Percentiles rank a stretch among this genome's conserved stretches.
phyloP scores from a whole-genome alignment of 2,329 filamentous ascomycete genomes.

The Ascocoryne sarcoides region DNA sequence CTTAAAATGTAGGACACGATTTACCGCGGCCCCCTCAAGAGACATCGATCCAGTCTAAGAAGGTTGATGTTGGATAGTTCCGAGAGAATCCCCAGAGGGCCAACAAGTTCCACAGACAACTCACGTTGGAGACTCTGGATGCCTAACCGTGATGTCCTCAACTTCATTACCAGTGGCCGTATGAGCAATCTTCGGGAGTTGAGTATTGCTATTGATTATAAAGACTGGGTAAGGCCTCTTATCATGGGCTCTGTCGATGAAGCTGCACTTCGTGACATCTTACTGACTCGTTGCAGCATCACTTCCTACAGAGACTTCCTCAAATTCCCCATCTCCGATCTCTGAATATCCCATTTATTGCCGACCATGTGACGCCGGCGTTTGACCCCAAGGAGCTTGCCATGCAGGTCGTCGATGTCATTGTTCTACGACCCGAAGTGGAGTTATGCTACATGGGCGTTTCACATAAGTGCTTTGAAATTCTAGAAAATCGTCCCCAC shows the following conservation, averaged over 20 bases:
- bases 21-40: slow-evolving; percentile 58
- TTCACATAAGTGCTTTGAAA: slow-evolving; percentile 71
- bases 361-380: slow-evolving; percentile 47
- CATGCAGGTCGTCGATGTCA: slow-evolving; percentile 68
- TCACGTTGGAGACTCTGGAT: slow-evolving; percentile 61
- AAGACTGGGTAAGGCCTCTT: slow-evolving; percentile 69
- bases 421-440: slow-evolving; percentile 66
- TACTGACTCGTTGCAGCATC: slow-evolving; percentile 46
- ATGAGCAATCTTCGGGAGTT: slow-evolving; percentile 66
- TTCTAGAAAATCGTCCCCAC: slow-evolving; percentile 53
- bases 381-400: slow-evolving; percentile 62
- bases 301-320: slow-evolving; percentile 67
- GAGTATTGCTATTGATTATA: slow-evolving; percentile 63
- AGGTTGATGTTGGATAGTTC: slow-evolving; percentile 69
- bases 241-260: neutral
- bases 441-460: slow-evolving; percentile 72
- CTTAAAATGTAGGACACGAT: slow-evolving; percentile 45
- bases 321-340: slow-evolving; percentile 61
- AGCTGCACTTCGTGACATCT: slow-evolving; percentile 7
- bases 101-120: slow-evolving; percentile 29
- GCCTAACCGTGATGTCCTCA: slow-evolving; percentile 57
- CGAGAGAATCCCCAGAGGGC: slow-evolving; percentile 38
- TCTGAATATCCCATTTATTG: slow-evolving; percentile 61
- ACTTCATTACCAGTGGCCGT: slow-evolving; percentile 66
- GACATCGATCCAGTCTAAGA: slow-evolving; percentile 62